Evolutionary conservation across 2,329 filamentous ascomycete species (phyloP), one percentile per base, ranked within the genome.

Genomic region (Pyrenochaeta sp.): DNA sequence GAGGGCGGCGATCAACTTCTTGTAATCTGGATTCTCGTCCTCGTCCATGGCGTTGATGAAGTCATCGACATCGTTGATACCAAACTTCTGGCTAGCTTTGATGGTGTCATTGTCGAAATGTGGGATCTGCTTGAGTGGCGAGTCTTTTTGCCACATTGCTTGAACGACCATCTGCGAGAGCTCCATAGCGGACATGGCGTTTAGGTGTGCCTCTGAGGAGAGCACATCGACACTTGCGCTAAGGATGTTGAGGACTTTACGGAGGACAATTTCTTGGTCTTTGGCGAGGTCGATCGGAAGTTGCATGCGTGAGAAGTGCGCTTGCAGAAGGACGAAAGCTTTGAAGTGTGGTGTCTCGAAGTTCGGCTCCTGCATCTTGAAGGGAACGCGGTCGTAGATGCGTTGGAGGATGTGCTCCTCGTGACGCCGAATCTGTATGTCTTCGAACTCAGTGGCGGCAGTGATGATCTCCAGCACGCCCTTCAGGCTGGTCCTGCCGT

Each of bases 11-110:
- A 98, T 85, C 32, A 99, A 84, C 32, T 86, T 84, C 46, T 85
- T 85, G 76, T 97, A 94, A 63, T 96, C 85, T 40, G 90, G 82
- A 77, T 97, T 97, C 78, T 97, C 94, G 1, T 92, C 90, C 2
- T 94, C 93, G 75, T 97, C 95, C 94, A 99, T 99, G 63, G 92
- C 91, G 68, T 98, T 94, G 91, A 98, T 97, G 81, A 99, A 98
- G 74, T 97, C 93, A 71, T 96, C 94, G 65, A 99, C 90, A 70
- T 98, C 94, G 71, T 92, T 93, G 82, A 99, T 90, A 62, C 86
- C 90, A 74, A 88, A 91, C 56, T 91, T 88, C 72, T 91, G 91
- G 44, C 91, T 92, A 64, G 88, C 90, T 78, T 94, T 91, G 67
- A 98, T 89, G 50, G 91, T 90, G 60, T 94, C 90, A 37, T 90